A percentile compares a stretch with the other conserved stretches of the same genome.
Evolutionary conservation across 1,284 basidiomycete genomes (phyloP).

Genomic region (Irpex sp.): DNA sequence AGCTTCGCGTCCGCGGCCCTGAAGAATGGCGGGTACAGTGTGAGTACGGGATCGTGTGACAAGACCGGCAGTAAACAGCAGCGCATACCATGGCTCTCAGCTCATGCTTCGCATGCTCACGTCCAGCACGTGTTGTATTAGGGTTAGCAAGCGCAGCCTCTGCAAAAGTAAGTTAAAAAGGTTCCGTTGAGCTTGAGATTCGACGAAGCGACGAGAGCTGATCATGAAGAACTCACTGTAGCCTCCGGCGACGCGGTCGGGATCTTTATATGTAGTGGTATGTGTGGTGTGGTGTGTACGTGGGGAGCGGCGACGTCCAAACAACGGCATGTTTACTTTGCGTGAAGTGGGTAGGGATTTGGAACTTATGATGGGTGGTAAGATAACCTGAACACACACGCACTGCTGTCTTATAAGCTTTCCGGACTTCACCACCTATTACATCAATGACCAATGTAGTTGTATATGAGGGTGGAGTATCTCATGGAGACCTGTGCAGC

Average conservation of each 20-base stretch:
- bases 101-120: conserved; percentile 42
- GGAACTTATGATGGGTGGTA: background rate
- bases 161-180: conserved; percentile 18
- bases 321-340: conserved; percentile 15
- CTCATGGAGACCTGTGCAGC: background rate
- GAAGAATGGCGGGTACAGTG: background rate
- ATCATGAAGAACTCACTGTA: conserved; percentile 34
- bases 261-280: conserved; percentile 30
- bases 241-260: conserved; percentile 41
- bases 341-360: background rate
- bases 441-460: background rate
- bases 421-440: background rate
- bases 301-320: conserved; percentile 11
- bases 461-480: background rate
- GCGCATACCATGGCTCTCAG: conserved; percentile 37
- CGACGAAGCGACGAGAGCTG: background rate
- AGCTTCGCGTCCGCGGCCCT: conserved; percentile 34
- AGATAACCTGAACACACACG: background rate
- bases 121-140: conserved; percentile 37
- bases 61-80: conserved; percentile 12
- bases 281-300: conserved; percentile 15
- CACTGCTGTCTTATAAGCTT: background rate
- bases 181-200: background rate
- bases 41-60: background rate
- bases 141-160: conserved; percentile 46